Conservation (phyloP, 495 filamentous ascomycete genomes). For the Chaetomidium leptoderma region DNA sequence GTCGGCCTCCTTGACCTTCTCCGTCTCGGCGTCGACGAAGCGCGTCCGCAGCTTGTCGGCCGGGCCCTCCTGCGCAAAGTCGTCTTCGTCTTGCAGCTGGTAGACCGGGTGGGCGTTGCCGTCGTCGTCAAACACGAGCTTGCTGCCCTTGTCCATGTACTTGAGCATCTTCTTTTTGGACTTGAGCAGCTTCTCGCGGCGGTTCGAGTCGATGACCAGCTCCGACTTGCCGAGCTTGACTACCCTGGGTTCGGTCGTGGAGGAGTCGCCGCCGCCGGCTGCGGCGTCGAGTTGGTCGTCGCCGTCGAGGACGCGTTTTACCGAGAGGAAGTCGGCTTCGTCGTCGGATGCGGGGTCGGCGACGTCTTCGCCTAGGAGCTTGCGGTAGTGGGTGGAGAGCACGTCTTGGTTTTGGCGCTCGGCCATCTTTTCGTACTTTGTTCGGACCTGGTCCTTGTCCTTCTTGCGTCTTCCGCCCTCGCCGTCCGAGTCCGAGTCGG, state of each 20-base stretch:
- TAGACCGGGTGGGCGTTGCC: conserved; percentile 79
- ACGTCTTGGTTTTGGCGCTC: conserved; percentile 92
- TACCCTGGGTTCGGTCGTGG: conserved; percentile 45
- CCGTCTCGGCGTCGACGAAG: conserved; percentile 70
- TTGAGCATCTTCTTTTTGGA: conserved; percentile 92
- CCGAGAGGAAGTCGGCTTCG: conserved; percentile 77
- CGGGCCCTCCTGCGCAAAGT: conserved; percentile 68
- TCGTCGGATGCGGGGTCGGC: conserved; percentile 54
- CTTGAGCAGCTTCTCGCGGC: conserved; percentile 84
- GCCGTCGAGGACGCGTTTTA: conserved; percentile 74
- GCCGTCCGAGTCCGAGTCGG: conserved; percentile 41
- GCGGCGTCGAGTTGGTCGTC: conserved; percentile 39
- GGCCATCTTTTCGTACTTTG: conserved; percentile 96
- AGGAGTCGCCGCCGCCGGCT: conserved; percentile 31
- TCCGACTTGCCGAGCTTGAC: conserved; percentile 54
- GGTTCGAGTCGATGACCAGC: conserved; percentile 84
- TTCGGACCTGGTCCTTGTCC: conserved; percentile 62
- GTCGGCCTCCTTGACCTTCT: conserved; percentile 72
- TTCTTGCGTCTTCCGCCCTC: conserved; percentile 57
- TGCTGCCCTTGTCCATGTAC: conserved; percentile 76
- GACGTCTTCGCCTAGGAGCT: conserved; percentile 70
- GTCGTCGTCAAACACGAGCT: conserved; percentile 88
- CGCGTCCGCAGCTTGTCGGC: conserved; percentile 67
- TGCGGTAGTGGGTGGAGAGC: conserved; percentile 86
- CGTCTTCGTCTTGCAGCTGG: conserved; percentile 76